These are phyloP conservation scores for Chaetomium cochliodes DNA, from an alignment of 495 filamentous ascomycete species.

Conservation along the genomic window DNA sequence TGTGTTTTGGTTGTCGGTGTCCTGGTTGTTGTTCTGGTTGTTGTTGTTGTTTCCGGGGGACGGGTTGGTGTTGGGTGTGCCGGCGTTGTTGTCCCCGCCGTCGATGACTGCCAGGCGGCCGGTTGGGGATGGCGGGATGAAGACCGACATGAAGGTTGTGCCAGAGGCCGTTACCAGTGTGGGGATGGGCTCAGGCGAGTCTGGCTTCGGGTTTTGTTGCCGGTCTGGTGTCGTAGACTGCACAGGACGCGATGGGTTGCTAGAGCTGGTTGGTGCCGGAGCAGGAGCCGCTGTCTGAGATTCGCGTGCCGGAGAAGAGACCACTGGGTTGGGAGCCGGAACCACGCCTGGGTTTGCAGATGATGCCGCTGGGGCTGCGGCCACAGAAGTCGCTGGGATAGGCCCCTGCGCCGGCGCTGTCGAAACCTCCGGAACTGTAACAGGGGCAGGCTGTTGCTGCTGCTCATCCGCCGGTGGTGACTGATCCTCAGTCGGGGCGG, in stretches of 20 bases:
- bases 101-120: constrained; percentile 16
- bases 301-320: background rate
- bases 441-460: constrained; percentile 15
- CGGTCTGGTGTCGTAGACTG: background rate
- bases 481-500: background rate
- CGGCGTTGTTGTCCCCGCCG: background rate
- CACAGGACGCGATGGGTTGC: background rate
- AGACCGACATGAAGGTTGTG: constrained; percentile 27
- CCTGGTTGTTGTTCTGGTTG: background rate
- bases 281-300: background rate
- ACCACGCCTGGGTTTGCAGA: background rate
- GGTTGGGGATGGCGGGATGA: constrained; percentile 22
- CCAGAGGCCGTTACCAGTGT: constrained; percentile 17
- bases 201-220: background rate
- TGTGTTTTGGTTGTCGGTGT: background rate
- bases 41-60: background rate
- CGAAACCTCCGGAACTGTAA: background rate
- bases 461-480: background rate
- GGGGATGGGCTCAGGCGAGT: background rate
- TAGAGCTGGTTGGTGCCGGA: background rate
- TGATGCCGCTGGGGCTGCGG: background rate
- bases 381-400: constrained; percentile 2
- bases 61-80: background rate
- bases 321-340: background rate
- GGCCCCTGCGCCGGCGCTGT: background rate